phyloP scores from a whole-genome alignment of 139 green algal genomes.

The Limnomonas spitsbergensis region DNA sequence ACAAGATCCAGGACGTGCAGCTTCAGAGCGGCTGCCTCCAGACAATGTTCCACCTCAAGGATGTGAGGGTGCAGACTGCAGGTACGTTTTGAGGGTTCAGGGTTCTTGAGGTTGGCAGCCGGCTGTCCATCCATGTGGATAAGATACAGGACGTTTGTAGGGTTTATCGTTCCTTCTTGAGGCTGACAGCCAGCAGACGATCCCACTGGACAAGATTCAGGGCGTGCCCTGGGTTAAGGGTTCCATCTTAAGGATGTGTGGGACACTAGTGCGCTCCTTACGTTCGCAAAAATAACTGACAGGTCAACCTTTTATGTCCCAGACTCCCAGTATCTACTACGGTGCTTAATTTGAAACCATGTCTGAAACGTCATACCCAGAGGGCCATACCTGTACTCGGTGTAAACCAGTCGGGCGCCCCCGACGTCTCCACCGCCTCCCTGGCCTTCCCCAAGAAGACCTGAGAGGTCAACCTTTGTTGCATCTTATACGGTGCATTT shows the following conservation, averaged over 20 bases:
- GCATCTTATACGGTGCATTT: no score
- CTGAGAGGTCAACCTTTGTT: constrained; percentile 2
- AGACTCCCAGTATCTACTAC: no score
- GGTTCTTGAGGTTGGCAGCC: no score
- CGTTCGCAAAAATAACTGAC: no score
- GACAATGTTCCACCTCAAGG: constrained; percentile 21
- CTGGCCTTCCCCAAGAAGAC: not conserved
- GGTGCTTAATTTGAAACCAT: no score
- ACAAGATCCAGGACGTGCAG: constrained; percentile 23
- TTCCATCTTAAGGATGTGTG: constrained; percentile 19
- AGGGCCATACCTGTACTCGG: no score
- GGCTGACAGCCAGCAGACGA: constrained; percentile 9
- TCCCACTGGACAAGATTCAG: constrained; percentile 19
- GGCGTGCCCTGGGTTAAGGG: constrained; percentile 9
- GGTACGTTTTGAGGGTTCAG: not conserved
- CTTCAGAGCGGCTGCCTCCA: constrained; percentile 17
- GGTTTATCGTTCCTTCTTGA: no score
- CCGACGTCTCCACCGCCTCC: not conserved
- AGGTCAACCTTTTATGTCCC: no score
- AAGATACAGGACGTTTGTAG: no score
- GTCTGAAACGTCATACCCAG: no score
- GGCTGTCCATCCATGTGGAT: not conserved
- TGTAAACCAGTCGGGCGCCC: not conserved
- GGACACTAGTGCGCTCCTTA: constrained; percentile 11
- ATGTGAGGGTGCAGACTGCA: constrained; percentile 18